phyloP scores from a whole-genome alignment of 495 filamentous ascomycete genomes.

The Aspergillus haitiensis region DNA sequence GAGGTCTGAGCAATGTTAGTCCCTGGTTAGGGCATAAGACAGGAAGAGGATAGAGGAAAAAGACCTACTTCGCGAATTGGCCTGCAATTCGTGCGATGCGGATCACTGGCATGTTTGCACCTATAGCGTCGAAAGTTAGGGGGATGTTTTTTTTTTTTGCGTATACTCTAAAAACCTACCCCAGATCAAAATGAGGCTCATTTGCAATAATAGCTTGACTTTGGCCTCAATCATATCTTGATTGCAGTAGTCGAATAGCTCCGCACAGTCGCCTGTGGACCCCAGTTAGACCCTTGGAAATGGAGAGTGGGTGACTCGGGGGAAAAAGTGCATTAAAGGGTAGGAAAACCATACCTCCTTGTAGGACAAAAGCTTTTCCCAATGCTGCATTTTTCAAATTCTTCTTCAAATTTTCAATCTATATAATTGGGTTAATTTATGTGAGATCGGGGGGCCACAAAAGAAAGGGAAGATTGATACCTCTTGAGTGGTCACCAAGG shows the following conservation, averaged over 20 bases:
- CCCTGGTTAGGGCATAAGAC: background rate
- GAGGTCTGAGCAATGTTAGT: constrained; percentile 52
- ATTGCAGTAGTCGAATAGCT: constrained; percentile 96
- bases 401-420: constrained; percentile 76
- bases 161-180: constrained; percentile 43
- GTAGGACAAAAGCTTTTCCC: constrained; percentile 90
- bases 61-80: constrained; percentile 78
- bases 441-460: background rate
- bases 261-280: constrained; percentile 77
- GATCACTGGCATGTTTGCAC: constrained; percentile 86
- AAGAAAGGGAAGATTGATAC: constrained; percentile 26
- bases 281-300: background rate
- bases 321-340: background rate
- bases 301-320: constrained; percentile 1
- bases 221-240: constrained; percentile 88
- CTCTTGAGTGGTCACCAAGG: constrained; percentile 83
- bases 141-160: too few species aligned
- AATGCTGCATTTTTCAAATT: constrained; percentile 81
- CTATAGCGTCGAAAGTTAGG: constrained; percentile 23
- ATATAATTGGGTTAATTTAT: constrained; percentile 2
- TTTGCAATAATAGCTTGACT: constrained; percentile 93
- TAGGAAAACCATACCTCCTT: constrained; percentile 59
- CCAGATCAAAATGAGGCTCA: constrained; percentile 91
- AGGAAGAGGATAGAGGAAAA: background rate
- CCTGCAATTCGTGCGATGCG: constrained; percentile 95